phyloP scores from a whole-genome alignment of 2,329 filamentous ascomycete species.

The Aspergillus persii region DNA sequence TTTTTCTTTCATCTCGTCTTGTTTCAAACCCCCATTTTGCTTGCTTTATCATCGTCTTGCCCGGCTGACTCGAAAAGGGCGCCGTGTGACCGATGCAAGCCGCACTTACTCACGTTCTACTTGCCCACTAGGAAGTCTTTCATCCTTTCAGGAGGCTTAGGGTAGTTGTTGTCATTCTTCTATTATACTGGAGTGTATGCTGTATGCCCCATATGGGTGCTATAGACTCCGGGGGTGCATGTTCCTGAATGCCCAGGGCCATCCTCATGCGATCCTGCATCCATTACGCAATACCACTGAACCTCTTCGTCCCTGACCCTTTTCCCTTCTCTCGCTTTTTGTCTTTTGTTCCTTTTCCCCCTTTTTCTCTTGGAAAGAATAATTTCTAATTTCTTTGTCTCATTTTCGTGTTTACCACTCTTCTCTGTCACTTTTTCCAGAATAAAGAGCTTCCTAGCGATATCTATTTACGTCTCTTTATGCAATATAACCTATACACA shows the following conservation, averaged over 20 bases:
- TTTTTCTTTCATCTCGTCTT: background rate
- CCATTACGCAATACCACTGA: background rate
- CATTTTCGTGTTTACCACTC: too few relatives aligned
- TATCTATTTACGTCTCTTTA: background rate
- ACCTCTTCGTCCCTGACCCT: background rate
- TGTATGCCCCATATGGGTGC: background rate
- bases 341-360: background rate
- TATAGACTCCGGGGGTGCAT: background rate
- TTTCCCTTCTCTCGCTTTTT: background rate
- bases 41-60: background rate
- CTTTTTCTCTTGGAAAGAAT: background rate
- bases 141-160: background rate
- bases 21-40: background rate
- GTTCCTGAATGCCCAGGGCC: background rate
- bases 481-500: too few relatives aligned
- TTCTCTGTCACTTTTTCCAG: background rate
- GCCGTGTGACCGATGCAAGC: background rate
- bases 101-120: background rate
- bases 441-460: background rate
- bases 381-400: too few relatives aligned
- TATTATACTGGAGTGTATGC: background rate
- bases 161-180: background rate
- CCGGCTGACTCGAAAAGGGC: background rate
- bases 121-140: background rate
- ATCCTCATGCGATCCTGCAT: background rate